phyloP scores from a whole-genome alignment of 1,284 basidiomycete species.

The Meripilus lineatus region DNA sequence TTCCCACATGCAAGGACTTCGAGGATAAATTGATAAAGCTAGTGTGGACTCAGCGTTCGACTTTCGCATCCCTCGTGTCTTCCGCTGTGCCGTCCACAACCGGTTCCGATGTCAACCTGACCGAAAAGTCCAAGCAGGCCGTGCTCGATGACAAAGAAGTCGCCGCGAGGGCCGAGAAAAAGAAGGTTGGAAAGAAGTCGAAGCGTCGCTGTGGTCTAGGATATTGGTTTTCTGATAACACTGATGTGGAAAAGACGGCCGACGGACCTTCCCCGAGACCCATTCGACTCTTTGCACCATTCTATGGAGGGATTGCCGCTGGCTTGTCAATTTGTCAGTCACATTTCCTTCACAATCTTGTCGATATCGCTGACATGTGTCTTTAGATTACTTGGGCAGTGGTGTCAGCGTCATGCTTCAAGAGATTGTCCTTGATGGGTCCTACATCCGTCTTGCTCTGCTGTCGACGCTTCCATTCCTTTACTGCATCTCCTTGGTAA shows the following conservation, averaged over 20 bases:
- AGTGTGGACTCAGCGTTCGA: conserved; percentile 59
- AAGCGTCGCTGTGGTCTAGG: conserved; percentile 26
- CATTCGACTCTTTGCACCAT: conserved; percentile 70
- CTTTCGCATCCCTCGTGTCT: conserved; percentile 30
- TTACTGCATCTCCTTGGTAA: conserved; percentile 67
- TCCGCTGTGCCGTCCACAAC: conserved; percentile 33
- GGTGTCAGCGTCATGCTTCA: conserved; percentile 55
- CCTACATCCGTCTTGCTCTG: conserved; percentile 59
- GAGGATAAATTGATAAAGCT: conserved; percentile 78
- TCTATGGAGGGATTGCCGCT: conserved; percentile 72
- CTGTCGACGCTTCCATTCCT: conserved; percentile 62
- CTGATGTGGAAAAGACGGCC: conserved; percentile 48
- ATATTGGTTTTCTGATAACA: conserved; percentile 32
- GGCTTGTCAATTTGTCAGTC: conserved; percentile 58
- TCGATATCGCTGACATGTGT: background rate
- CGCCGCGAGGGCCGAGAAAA: conserved; percentile 29
- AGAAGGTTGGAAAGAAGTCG: conserved; percentile 21
- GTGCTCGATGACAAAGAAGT: conserved; percentile 19
- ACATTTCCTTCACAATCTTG: background rate
- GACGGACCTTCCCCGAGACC: conserved; percentile 38
- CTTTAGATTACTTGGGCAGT: conserved; percentile 55
- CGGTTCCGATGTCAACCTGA: conserved; percentile 49
- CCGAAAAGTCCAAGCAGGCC: conserved; percentile 30
- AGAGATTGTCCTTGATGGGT: conserved; percentile 66
- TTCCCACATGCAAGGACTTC: conserved; percentile 60